Evolutionary conservation across 768 basidiomycete species (phyloP), one percentile per base, ranked within the genome.

Genomic region (Tricholoma saponaceum): DNA sequence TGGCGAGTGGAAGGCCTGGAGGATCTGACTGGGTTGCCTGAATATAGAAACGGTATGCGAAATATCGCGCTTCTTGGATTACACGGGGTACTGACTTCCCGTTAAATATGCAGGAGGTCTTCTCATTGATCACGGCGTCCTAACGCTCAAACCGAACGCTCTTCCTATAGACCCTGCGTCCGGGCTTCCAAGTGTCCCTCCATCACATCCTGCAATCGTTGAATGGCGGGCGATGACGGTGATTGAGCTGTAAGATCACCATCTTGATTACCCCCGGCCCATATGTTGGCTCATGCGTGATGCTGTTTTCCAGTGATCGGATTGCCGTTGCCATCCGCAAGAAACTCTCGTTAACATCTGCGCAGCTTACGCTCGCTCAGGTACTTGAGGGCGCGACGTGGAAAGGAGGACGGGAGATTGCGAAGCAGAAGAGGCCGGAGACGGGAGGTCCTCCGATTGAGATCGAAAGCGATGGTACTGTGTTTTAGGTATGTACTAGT

Each of bases 221-320:
- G 96, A 99, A 73, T 96, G 95, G 95, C 79, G 96, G 55, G 95
- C 95, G 0, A 82, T 99, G 81, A 98, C 96, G 0, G 92, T 99
- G 35, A 89, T 97, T 55, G 84, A 88, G 68, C 78, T 99, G 92
- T 95, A 64, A 63, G n/a, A 89, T 78, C 47, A n/a, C n/a, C n/a
- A n/a, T n/a, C n/a, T n/a, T n/a, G n/a, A n/a, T n/a, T n/a, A n/a
- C n/a, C n/a, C n/a, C n/a, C n/a, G n/a, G n/a, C 57, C 49, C 16
- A 14, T 16, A n/a, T 26, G 28, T 33, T 30, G 13, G 30, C 53
- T 51, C 39, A 23, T 44, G 47, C 12, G 30, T 23, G 35, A 16
- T 39, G 44, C 37, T 58, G 39, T 23, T 55, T n/a, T 33, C 32
- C 68, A 95, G 93, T 16, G 94, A 97, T 70, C 85, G 89, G 57